phyloP scores from a whole-genome alignment of 2,329 filamentous ascomycete genomes.

The Cladorrhinum sp. region DNA sequence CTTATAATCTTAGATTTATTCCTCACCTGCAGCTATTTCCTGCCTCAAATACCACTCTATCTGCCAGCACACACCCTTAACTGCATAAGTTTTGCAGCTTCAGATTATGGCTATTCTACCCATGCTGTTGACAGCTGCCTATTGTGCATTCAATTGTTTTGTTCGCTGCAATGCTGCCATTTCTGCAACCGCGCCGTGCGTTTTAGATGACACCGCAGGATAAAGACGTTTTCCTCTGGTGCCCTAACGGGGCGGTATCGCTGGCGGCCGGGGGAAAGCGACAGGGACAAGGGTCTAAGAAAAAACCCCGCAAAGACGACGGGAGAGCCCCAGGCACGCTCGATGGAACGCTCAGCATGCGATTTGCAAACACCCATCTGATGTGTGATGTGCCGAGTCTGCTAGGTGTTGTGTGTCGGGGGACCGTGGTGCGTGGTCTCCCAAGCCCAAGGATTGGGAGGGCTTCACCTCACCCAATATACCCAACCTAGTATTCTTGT shows the following conservation, averaged over 20 bases:
- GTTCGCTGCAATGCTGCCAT: neutral
- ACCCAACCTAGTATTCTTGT: too few species aligned
- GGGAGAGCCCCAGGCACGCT: neutral
- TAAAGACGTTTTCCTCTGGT: neutral
- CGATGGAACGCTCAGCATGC: conserved; percentile 3
- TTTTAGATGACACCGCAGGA: neutral
- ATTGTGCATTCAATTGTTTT: neutral
- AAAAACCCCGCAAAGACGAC: conserved; percentile 7
- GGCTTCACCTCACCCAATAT: neutral
- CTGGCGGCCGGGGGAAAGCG: neutral
- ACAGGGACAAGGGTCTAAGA: neutral
- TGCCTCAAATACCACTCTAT: neutral
- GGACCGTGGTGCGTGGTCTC: neutral
- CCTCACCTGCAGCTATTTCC: neutral
- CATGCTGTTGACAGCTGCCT: neutral
- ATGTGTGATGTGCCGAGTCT: neutral
- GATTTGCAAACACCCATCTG: conserved; percentile 7
- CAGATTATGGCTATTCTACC: neutral
- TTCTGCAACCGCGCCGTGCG: neutral
- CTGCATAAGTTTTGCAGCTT: neutral
- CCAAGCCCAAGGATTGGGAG: neutral
- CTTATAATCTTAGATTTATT: neutral
- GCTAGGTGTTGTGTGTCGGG: neutral
- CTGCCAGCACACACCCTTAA: neutral
- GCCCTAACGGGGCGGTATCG: neutral